Evolutionary conservation across 192 early-diverging fungal genomes (phyloP).

Genomic region (Coemansia sp.): DNA sequence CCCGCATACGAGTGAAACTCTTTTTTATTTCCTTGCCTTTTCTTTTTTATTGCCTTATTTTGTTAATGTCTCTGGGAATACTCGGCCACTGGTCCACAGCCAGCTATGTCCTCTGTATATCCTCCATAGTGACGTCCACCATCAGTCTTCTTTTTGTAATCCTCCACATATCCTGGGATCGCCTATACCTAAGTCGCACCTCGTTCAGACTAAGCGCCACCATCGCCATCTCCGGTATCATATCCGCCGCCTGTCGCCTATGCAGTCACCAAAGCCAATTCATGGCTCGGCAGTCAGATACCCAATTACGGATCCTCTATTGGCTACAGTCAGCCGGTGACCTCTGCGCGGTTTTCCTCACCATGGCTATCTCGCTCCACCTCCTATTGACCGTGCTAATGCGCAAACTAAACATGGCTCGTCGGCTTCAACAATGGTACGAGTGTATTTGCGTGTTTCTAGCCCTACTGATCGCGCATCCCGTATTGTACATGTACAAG

Average conservation of each 20-base stretch:
- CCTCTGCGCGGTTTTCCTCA: constrained; percentile 3
- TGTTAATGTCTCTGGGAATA: background rate
- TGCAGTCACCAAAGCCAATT: background rate
- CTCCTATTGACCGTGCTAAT: constrained; percentile 10
- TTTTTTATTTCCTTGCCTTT: background rate
- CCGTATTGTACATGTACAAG: constrained; percentile 17
- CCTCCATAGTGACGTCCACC: constrained; percentile 7
- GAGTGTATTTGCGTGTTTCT: background rate
- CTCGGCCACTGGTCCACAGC: constrained; percentile 11
- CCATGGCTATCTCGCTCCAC: background rate
- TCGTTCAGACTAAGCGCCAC: constrained; percentile 15
- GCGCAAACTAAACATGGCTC: background rate
- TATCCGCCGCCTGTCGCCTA: constrained; percentile 4
- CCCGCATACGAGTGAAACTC: background rate
- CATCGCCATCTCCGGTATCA: background rate
- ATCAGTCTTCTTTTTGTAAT: background rate
- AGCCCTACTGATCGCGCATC: constrained; percentile 13
- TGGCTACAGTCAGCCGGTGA: constrained; percentile 12
- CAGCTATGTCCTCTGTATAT: constrained; percentile 14
- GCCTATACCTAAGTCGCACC: background rate
- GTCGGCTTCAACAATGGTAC: constrained; percentile 13
- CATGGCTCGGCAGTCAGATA: background rate
- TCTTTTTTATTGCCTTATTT: background rate
- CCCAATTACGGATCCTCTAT: constrained; percentile 3
- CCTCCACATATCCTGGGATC: background rate